Conservation (phyloP, 495 filamentous ascomycete species). For the Lasiosphaeria miniovina region DNA sequence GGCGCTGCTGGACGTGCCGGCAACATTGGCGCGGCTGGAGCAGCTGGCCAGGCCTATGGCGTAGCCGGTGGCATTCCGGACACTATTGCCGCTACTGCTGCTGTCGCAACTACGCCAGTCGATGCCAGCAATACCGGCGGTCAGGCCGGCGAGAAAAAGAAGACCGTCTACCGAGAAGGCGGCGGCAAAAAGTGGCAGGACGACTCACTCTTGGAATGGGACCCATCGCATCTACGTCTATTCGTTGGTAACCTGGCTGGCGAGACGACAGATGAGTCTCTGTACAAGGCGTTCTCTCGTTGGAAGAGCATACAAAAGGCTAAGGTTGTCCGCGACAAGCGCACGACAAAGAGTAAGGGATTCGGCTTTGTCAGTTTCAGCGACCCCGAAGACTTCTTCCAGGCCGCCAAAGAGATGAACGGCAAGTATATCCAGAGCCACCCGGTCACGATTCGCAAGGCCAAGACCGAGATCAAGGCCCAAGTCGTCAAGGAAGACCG, state of each 20-base stretch:
- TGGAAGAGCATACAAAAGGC: constrained; percentile 89
- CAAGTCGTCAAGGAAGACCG: constrained; percentile 46
- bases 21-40: constrained; percentile 19
- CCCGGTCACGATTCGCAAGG: constrained; percentile 79
- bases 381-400: constrained; percentile 92
- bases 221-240: constrained; percentile 88
- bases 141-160: constrained; percentile 43
- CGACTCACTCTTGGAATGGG: constrained; percentile 85
- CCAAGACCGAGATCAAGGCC: constrained; percentile 85
- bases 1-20: neutral
- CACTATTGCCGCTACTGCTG: constrained; percentile 22
- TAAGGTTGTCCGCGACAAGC: constrained; percentile 92
- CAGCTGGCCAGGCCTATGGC: constrained; percentile 18
- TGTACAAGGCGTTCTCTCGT: constrained; percentile 87
- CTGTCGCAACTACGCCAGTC: constrained; percentile 3
- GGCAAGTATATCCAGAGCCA: constrained; percentile 99
- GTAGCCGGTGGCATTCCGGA: constrained; percentile 36
- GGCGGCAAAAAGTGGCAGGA: constrained; percentile 92
- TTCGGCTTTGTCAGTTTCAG: constrained; percentile 96
- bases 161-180: constrained; percentile 81
- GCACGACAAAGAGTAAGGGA: constrained; percentile 90
- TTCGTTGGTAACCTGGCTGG: constrained; percentile 98
- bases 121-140: constrained; percentile 34
- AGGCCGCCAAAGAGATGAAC: constrained; percentile 94
- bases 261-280: constrained; percentile 93